Conservation (phyloP, 176 grass and related monocot species). For the Tillandsia leiboldiana region DNA sequence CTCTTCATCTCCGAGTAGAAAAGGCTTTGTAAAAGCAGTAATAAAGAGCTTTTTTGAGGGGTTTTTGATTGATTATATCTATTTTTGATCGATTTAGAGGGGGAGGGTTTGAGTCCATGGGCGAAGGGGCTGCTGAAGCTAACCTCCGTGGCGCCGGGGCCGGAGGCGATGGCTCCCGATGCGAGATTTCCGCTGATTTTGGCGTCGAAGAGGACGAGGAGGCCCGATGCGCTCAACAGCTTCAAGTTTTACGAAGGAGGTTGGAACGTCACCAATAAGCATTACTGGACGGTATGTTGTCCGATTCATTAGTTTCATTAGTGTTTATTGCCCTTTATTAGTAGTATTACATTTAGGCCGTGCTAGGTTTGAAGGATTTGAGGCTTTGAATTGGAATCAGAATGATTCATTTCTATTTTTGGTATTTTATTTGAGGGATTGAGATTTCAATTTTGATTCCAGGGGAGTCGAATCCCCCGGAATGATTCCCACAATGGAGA, state of each 20-base stretch:
- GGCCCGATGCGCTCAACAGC: slow-evolving; percentile 60
- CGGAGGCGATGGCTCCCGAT: slow-evolving; percentile 31
- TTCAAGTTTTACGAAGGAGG: slow-evolving; percentile 66
- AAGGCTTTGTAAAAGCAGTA: not conserved
- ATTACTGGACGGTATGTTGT: slow-evolving; percentile 86
- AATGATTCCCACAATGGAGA: too few relatives aligned
- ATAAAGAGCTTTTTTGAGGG: not conserved
- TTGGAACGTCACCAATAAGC: slow-evolving; percentile 80
- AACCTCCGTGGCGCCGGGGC: slow-evolving; percentile 37
- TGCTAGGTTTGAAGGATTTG: too few relatives aligned
- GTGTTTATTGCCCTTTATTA: slow-evolving; percentile 1
- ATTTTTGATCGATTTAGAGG: slow-evolving; percentile 26
- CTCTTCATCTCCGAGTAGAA: too few relatives aligned
- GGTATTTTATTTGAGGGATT: too few relatives aligned
- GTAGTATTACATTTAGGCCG: slow-evolving; percentile 18
- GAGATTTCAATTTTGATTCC: too few relatives aligned
- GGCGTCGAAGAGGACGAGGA: slow-evolving; percentile 59
- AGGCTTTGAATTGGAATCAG: too few relatives aligned
- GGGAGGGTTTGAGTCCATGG: slow-evolving; percentile 62
- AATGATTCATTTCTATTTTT: too few relatives aligned
- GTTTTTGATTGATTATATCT: not conserved
- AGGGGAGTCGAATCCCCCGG: too few relatives aligned
- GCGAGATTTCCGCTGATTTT: slow-evolving; percentile 60
- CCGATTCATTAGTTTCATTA: not conserved
- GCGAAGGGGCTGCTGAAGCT: slow-evolving; percentile 69